Evolutionary conservation across 495 filamentous ascomycete genomes (phyloP).

Genomic region (Aspergillus bridgeri): DNA sequence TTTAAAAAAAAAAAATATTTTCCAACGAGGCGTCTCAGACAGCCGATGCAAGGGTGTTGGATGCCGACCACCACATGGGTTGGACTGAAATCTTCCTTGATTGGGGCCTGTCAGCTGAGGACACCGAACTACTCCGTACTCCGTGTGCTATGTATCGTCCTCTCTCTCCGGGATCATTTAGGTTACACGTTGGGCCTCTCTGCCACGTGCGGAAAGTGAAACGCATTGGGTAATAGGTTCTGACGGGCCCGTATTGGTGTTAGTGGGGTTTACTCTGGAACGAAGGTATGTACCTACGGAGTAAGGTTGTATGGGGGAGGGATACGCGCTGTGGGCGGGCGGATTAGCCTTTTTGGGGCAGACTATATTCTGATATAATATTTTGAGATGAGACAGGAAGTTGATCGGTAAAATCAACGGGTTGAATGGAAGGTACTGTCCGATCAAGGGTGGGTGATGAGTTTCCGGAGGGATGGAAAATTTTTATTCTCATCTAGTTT

Average conservation of each 20-base stretch:
- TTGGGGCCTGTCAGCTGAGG: no score
- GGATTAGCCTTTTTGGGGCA: no score
- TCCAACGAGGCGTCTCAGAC: no score
- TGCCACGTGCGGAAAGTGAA: conserved; percentile 3
- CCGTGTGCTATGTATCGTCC: not conserved
- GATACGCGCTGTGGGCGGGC: no score
- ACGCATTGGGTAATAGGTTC: not conserved
- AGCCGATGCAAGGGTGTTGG: no score
- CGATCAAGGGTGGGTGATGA: not conserved
- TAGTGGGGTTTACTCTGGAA: not conserved
- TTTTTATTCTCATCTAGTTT: not conserved
- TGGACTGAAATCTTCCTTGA: no score
- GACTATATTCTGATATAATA: not conserved
- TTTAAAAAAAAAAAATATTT: no score
- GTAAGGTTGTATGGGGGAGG: no score
- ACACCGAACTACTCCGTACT: not conserved
- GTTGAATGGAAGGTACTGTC: not conserved
- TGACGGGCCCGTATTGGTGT: not conserved
- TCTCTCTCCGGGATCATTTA: conserved; percentile 4
- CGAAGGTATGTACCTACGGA: not conserved
- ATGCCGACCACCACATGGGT: no score
- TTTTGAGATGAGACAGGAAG: not conserved
- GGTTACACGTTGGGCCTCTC: conserved; percentile 1
- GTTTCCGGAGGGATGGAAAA: not conserved
- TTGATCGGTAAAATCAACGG: not conserved